These are phyloP conservation scores for Termitomyces sp. DNA, from an alignment of 768 basidiomycete species.

Conservation along the genomic window DNA sequence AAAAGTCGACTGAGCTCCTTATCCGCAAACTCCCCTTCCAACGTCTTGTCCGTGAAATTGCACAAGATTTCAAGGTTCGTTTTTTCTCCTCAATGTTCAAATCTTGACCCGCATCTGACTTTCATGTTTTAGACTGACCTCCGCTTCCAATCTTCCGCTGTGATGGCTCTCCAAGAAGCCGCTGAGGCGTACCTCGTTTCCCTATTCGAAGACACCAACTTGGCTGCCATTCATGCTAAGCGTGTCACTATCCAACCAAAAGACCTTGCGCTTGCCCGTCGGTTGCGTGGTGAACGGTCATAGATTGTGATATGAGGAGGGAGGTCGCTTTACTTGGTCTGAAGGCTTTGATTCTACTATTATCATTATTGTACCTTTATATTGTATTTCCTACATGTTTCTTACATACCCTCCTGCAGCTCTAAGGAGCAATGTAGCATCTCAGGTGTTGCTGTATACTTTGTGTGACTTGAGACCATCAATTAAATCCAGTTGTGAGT, in stretches of 20 bases:
- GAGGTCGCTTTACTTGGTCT: not conserved
- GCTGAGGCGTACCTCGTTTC: slow-evolving; percentile 80
- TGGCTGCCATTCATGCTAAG: slow-evolving; percentile 85
- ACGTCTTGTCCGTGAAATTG: slow-evolving; percentile 86
- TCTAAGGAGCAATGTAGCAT: slow-evolving; percentile 11
- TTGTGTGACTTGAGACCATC: not conserved
- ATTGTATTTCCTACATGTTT: slow-evolving; percentile 17
- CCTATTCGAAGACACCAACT: slow-evolving; percentile 77
- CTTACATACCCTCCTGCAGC: not conserved
- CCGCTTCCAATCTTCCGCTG: slow-evolving; percentile 89
- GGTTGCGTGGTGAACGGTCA: slow-evolving; percentile 76
- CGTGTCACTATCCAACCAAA: slow-evolving; percentile 85
- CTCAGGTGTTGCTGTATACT: not conserved
- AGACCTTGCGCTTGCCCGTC: slow-evolving; percentile 77
- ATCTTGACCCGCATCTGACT: not conserved
- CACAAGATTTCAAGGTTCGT: slow-evolving; percentile 82
- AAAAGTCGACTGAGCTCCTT: slow-evolving; percentile 83
- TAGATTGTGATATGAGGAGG: slow-evolving; percentile 26
- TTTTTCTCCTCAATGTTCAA: slow-evolving; percentile 1
- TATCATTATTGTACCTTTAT: slow-evolving; percentile 19
- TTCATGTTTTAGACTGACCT: slow-evolving; percentile 54
- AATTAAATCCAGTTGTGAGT: too few species aligned
- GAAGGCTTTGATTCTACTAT: slow-evolving; percentile 2
- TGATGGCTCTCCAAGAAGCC: slow-evolving; percentile 85
- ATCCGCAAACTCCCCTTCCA: slow-evolving; percentile 91